phyloP scores from a whole-genome alignment of 495 filamentous ascomycete genomes.

The Penicillium robsamsonii region DNA sequence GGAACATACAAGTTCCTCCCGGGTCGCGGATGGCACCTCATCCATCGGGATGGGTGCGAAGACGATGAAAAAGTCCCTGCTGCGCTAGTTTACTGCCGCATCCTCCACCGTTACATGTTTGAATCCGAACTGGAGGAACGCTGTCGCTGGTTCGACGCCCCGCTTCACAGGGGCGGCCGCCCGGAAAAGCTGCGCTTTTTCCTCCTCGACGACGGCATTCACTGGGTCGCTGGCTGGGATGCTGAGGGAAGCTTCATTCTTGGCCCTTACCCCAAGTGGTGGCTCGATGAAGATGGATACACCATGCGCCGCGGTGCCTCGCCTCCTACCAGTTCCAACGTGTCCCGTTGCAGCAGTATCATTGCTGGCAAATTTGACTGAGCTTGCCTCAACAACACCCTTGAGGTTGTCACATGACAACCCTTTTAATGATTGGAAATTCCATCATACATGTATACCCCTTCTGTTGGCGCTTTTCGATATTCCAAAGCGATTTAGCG shows the following conservation, averaged over 20 bases:
- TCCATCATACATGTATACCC: slow-evolving; percentile 10
- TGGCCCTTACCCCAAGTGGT: slow-evolving; percentile 48
- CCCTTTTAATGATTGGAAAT: neutral
- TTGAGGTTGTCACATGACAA: neutral
- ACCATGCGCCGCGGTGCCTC: slow-evolving; percentile 41
- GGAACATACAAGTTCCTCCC: slow-evolving; percentile 48
- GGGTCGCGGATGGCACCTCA: slow-evolving; percentile 45
- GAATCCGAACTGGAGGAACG: slow-evolving; percentile 44
- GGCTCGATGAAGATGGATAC: slow-evolving; percentile 36
- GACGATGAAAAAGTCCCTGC: slow-evolving; percentile 40
- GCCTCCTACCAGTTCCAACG: slow-evolving; percentile 40
- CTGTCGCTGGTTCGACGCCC: slow-evolving; percentile 42
- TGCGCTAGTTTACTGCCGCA: slow-evolving; percentile 46
- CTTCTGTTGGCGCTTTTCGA: slow-evolving; percentile 12
- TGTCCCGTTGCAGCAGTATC: slow-evolving; percentile 43
- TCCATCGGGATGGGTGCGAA: slow-evolving; percentile 37
- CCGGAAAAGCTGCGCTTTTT: slow-evolving; percentile 44
- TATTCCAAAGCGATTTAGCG: slow-evolving; percentile 27
- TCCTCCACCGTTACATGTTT: slow-evolving; percentile 48
- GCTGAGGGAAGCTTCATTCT: slow-evolving; percentile 43
- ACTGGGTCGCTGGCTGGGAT: slow-evolving; percentile 49
- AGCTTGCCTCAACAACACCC: slow-evolving; percentile 1
- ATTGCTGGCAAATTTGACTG: slow-evolving; percentile 34
- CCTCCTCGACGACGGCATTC: slow-evolving; percentile 42
- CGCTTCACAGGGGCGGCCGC: slow-evolving; percentile 32